A percentile compares a stretch with the other conserved stretches of the same genome.
These are phyloP conservation scores for Mycena vulgaris DNA, from an alignment of 768 basidiomycete genomes.

Conservation along the genomic window DNA sequence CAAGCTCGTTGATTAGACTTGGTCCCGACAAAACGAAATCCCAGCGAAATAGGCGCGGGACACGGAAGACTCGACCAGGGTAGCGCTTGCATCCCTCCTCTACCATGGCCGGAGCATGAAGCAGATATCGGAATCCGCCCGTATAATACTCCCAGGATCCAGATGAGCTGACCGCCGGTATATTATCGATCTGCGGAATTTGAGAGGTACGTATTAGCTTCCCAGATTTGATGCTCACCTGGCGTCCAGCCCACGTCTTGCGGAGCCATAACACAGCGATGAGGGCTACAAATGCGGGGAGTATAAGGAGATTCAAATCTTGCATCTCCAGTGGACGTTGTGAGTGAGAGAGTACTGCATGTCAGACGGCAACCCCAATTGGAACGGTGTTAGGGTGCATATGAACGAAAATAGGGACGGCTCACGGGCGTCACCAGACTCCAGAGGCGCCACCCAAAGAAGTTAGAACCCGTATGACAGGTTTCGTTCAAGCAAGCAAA, in stretches of 20 bases:
- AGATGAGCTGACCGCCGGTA: slow-evolving; percentile 1
- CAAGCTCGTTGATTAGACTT: slow-evolving; percentile 10
- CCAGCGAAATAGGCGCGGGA: too few species aligned
- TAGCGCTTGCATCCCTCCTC: not conserved
- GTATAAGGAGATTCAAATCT: not conserved
- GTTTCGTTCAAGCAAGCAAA: too few species aligned
- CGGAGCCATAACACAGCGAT: not conserved
- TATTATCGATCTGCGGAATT: not conserved
- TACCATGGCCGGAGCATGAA: slow-evolving; percentile 4
- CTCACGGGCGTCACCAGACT: too few species aligned
- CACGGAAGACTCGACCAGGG: too few species aligned
- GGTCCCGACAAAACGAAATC: slow-evolving; percentile 14
- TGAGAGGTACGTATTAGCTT: not conserved
- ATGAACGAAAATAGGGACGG: too few species aligned
- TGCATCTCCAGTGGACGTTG: not conserved
- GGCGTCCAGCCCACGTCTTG: not conserved
- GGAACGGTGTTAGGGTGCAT: too few species aligned
- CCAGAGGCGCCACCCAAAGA: too few species aligned
- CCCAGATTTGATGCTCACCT: not conserved
- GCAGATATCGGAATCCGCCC: not conserved
- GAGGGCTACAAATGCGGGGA: not conserved
- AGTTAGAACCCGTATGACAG: too few species aligned
- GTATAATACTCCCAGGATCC: slow-evolving; percentile 1
- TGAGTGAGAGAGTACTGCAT: too few species aligned
- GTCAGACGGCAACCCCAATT: too few species aligned